These are phyloP conservation scores for Tulasnella sp. DNA, from an alignment of 768 basidiomycete species.

Conservation along the genomic window DNA sequence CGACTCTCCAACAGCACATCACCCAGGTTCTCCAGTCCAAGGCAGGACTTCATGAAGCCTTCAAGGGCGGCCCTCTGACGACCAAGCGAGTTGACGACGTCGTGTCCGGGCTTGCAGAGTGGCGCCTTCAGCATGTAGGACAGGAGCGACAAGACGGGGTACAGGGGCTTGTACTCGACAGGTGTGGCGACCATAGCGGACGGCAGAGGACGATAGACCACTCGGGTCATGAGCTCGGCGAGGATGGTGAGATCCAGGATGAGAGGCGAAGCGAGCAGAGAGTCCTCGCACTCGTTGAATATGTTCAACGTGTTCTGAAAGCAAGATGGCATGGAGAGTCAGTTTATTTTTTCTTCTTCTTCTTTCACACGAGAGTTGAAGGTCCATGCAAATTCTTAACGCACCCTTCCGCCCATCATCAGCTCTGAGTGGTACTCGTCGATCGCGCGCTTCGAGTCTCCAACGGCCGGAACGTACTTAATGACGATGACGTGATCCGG, in stretches of 20 bases:
- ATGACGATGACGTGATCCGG: constrained; percentile 96
- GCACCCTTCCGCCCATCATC: constrained; percentile 65
- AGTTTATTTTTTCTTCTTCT: too few species aligned
- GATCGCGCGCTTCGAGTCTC: constrained; percentile 97
- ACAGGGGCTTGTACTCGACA: constrained; percentile 67
- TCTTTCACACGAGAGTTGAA: too few species aligned
- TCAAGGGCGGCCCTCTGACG: constrained; percentile 93
- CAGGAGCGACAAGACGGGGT: constrained; percentile 84
- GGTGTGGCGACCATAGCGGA: constrained; percentile 26
- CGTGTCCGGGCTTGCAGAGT: constrained; percentile 77
- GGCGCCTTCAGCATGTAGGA: constrained; percentile 98
- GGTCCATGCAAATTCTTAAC: not conserved
- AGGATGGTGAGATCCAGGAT: constrained; percentile 91
- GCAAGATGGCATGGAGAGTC: too few species aligned
- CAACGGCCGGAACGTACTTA: constrained; percentile 93
- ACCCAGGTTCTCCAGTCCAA: constrained; percentile 70
- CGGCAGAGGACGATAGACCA: constrained; percentile 57
- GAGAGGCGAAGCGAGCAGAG: constrained; percentile 87
- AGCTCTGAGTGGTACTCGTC: constrained; percentile 99
- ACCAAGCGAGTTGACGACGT: constrained; percentile 86
- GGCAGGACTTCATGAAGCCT: constrained; percentile 86
- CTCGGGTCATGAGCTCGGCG: constrained; percentile 85
- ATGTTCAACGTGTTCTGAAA: constrained; percentile 89
- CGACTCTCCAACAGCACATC: constrained; percentile 82
- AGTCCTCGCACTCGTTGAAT: constrained; percentile 99